Conservation (phyloP, 768 basidiomycete genomes). For the Hygrocybe punicea region DNA sequence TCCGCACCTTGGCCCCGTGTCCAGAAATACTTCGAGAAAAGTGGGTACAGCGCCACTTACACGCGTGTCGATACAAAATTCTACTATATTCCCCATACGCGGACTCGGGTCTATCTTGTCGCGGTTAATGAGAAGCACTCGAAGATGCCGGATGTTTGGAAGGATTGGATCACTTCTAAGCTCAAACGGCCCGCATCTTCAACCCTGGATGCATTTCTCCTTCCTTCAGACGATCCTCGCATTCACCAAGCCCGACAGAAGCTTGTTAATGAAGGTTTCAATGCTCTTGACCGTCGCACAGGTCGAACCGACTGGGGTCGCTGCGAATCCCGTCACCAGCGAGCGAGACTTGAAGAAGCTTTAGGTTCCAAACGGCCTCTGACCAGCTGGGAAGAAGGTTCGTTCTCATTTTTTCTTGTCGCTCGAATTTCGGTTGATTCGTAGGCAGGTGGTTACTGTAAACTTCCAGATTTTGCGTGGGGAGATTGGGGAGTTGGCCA, state of each 20-base stretch:
- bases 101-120: slow-evolving; percentile 83
- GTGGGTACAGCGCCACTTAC: slow-evolving; percentile 70
- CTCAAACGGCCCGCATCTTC: slow-evolving; percentile 83
- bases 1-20: slow-evolving; percentile 83
- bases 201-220: slow-evolving; percentile 87
- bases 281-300: slow-evolving; percentile 60
- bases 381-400: slow-evolving; percentile 92
- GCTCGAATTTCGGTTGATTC: not conserved
- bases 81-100: slow-evolving; percentile 93
- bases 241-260: slow-evolving; percentile 87
- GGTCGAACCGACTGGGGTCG: slow-evolving; percentile 88
- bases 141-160: slow-evolving; percentile 67
- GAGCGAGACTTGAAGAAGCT: slow-evolving; percentile 78
- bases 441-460: slow-evolving; percentile 71
- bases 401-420: slow-evolving; percentile 15
- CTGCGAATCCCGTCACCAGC: slow-evolving; percentile 88
- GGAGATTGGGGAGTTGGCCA: slow-evolving; percentile 90
- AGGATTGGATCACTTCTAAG: slow-evolving; percentile 51
- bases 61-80: slow-evolving; percentile 79
- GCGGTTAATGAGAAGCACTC: slow-evolving; percentile 68
- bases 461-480: slow-evolving; percentile 87
- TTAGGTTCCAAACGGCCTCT: slow-evolving; percentile 81
- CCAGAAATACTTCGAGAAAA: slow-evolving; percentile 67
- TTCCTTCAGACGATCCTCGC: slow-evolving; percentile 86
- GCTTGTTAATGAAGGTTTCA: slow-evolving; percentile 66